A percentile compares a stretch with the other conserved stretches of the same genome.
Conservation (phyloP, 352 stramenopile species). For the Lagenidium giganteum region DNA sequence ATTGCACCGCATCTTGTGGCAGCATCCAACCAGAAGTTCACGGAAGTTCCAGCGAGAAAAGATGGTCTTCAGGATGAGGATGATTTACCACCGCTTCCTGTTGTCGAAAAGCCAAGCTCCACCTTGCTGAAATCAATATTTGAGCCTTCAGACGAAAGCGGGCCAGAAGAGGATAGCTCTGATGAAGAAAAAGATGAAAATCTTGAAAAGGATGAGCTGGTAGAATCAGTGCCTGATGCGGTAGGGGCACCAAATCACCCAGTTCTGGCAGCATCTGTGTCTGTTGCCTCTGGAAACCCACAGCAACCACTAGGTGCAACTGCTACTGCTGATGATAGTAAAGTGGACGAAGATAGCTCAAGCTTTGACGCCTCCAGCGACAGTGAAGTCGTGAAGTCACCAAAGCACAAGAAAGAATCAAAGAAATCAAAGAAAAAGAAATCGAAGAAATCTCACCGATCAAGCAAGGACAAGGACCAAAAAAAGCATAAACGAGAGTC, state of each 20-base stretch:
- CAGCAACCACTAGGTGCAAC: no score
- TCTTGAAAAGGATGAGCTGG: constrained; percentile 10
- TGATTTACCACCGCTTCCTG: constrained; percentile 32
- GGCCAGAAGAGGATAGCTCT: constrained; percentile 23
- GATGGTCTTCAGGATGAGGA: constrained; percentile 1
- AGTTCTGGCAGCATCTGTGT: background rate
- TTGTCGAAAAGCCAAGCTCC: constrained; percentile 30
- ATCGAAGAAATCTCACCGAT: constrained; percentile 5
- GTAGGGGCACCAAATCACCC: background rate
- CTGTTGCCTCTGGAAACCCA: background rate
- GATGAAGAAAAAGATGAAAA: constrained; percentile 26
- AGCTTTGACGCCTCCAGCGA: constrained; percentile 1
- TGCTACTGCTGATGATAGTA: background rate
- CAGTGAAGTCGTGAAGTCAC: background rate
- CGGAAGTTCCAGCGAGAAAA: background rate
- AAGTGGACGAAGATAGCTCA: background rate
- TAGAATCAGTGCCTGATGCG: constrained; percentile 5
- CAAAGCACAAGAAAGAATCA: constrained; percentile 8
- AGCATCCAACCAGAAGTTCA: background rate
- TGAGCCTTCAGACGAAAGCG: constrained; percentile 64
- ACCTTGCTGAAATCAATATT: constrained; percentile 81
- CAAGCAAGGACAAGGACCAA: no score
- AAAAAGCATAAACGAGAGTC: constrained; percentile 6
- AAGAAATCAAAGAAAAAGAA: constrained; percentile 12
- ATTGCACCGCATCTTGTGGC: constrained; percentile 58